Percentiles rank a stretch among this genome's conserved stretches.
Conservation (phyloP, 176 grass and related monocot genomes). For the Rhynchospora tenuis region DNA sequence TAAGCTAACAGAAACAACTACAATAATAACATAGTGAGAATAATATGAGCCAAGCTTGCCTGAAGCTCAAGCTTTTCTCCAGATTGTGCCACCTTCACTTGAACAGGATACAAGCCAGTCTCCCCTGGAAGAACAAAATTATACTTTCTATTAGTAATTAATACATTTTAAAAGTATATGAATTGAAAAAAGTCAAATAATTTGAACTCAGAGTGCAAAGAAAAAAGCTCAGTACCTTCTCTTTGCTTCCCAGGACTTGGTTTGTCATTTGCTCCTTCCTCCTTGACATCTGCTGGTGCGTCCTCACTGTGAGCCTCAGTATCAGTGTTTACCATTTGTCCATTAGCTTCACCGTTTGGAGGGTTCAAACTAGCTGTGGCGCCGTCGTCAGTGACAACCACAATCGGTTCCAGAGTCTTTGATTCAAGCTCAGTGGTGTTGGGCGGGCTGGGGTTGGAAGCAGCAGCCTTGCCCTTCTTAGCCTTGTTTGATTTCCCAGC, state of each 20-base stretch:
- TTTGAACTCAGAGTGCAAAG: background rate
- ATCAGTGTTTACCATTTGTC: background rate
- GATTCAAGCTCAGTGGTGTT: constrained; percentile 24
- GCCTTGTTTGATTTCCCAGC: constrained; percentile 85
- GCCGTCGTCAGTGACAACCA: constrained; percentile 17
- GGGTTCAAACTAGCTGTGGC: constrained; percentile 7
- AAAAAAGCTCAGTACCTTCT: constrained; percentile 16
- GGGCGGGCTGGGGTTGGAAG: background rate
- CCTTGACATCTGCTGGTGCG: constrained; percentile 9
- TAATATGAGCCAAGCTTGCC: constrained; percentile 31
- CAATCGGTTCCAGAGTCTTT: constrained; percentile 2
- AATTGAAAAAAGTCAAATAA: background rate
- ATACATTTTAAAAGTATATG: background rate
- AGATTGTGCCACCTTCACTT: constrained; percentile 61
- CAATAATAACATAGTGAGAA: background rate
- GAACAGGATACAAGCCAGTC: constrained; percentile 71
- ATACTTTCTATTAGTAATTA: background rate
- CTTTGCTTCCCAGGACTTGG: constrained; percentile 13
- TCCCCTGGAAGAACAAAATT: constrained; percentile 52
- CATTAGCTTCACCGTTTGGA: constrained; percentile 39
- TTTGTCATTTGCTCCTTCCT: constrained; percentile 58
- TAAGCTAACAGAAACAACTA: background rate
- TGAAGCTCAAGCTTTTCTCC: constrained; percentile 96
- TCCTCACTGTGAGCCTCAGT: constrained; percentile 28
- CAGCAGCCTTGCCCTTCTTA: constrained; percentile 52